Base-by-base conservation (phyloP, 495 filamentous ascomycete species). In the Talaromyces ruber region DNA sequence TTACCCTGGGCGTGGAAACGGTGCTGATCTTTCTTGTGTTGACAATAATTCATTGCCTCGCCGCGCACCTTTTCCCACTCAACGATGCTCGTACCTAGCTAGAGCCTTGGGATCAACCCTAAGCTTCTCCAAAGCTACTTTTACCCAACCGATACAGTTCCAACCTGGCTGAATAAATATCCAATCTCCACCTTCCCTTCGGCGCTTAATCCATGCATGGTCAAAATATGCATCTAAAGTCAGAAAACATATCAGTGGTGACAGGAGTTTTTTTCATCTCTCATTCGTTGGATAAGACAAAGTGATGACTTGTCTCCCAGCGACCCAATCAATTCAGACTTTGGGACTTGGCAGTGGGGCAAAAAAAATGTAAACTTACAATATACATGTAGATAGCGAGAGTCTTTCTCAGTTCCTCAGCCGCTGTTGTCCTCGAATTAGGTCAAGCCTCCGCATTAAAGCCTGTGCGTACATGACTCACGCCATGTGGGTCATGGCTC, bases 121-220 rank as follows among this genome's bases (percentile, higher is more conserved):
- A 14, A 77, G 59, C 8, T 18, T 62, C 51, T 71, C 62, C 59
- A 77, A 54, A 3, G 76, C 78, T 50, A 78, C 71, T 53, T 71
- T 66, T 12, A 78, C 71, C 80, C 76, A 82, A 16, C 28, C 29
- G 0, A 74, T 67, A 63, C 75, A 81, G 54, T 76, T 79, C 73
- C 72, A 82, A 12, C 66, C 70, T n/a, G 53, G 45, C 34, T 72
- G 55, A 30, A 3, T 21, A n/a, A n/a, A n/a, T n/a, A n/a, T n/a
- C n/a, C n/a, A n/a, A n/a, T n/a, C n/a, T n/a, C n/a, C n/a, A n/a
- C n/a, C n/a, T 47, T 47, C 18, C 18, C 43, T 47, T 47, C 12
- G 43, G 14, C 43, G 30, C 18, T 47, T 47, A 47, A 47, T 21
- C 14, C 43, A 16, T 47, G 43, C 18, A 47, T 21, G 43, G 43